Evolutionary conservation across 305 asterid genomes (phyloP).

Genomic region (Fraxinus velutina): DNA sequence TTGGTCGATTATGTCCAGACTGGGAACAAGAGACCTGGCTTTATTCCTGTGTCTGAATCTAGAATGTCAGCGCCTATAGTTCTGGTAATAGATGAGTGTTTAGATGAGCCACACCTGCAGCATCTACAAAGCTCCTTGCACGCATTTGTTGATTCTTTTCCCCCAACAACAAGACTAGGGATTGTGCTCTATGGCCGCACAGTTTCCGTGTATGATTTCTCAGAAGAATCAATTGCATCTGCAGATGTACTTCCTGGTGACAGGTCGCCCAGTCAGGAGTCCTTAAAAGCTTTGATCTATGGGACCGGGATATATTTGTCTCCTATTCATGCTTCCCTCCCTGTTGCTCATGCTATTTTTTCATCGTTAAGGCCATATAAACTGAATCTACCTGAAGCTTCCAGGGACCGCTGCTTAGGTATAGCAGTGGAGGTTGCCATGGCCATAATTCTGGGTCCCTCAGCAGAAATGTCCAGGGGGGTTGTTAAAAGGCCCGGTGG

Average conservation of each 20-base stretch:
- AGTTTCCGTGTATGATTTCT: conserved; percentile 81
- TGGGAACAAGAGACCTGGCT: conserved; percentile 72
- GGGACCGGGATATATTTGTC: conserved; percentile 92
- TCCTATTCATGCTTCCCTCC: conserved; percentile 77
- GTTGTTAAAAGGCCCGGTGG: conserved; percentile 83
- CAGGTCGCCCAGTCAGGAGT: conserved; percentile 63
- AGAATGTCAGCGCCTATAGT: conserved; percentile 72
- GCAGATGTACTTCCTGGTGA: conserved; percentile 90
- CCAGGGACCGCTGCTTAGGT: conserved; percentile 91
- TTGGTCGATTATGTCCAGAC: conserved; percentile 78
- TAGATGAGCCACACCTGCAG: conserved; percentile 86
- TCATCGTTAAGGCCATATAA: conserved; percentile 75
- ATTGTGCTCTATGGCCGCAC: conserved; percentile 70
- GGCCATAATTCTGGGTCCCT: conserved; percentile 83
- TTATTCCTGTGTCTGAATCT: conserved; percentile 72
- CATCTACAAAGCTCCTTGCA: conserved; percentile 80
- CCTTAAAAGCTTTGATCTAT: conserved; percentile 74
- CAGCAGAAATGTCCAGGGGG: conserved; percentile 82
- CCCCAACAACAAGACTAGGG: conserved; percentile 69
- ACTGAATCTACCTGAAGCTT: conserved; percentile 66
- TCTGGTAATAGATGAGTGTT: conserved; percentile 87
- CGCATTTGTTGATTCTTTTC: conserved; percentile 74
- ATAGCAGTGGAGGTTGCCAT: conserved; percentile 87
- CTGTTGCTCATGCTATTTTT: conserved; percentile 77
- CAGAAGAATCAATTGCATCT: conserved; percentile 76